Evolutionary conservation across 192 early-diverging fungal genomes (phyloP).

Genomic region (Entomortierella parvispora): DNA sequence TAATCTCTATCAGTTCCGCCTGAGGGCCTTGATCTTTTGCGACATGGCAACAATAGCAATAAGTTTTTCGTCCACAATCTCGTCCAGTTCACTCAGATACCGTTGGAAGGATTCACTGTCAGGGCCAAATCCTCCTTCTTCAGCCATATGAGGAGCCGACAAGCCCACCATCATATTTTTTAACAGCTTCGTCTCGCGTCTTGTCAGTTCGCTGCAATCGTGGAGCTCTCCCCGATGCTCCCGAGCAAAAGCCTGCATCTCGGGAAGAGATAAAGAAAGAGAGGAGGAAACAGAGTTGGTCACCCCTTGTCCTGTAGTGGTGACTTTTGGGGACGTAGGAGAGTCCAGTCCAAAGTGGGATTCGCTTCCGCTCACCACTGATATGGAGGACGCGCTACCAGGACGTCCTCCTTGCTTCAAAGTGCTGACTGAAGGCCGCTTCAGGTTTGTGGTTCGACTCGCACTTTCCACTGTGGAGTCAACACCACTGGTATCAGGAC

Average conservation of each 20-base stretch:
- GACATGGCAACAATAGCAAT: conserved; percentile 58
- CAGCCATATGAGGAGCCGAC: conserved; percentile 44
- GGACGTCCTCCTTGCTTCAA: conserved; percentile 9
- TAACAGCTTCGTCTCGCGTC: conserved; percentile 72
- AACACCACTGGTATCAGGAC: background rate
- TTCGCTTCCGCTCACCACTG: conserved; percentile 7
- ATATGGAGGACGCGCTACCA: conserved; percentile 4
- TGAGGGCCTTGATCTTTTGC: conserved; percentile 41
- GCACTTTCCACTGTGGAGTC: background rate
- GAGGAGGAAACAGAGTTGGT: background rate
- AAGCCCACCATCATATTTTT: conserved; percentile 71
- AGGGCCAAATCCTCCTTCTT: conserved; percentile 19
- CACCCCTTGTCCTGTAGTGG: background rate
- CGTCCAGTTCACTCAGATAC: conserved; percentile 67
- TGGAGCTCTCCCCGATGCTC: conserved; percentile 75
- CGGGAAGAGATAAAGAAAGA: conserved; percentile 33
- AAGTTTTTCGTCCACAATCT: conserved; percentile 65
- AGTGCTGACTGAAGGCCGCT: conserved; percentile 40
- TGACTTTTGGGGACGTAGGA: conserved; percentile 28
- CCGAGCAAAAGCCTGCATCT: conserved; percentile 69
- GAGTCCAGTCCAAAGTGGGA: conserved; percentile 22
- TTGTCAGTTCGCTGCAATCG: conserved; percentile 67
- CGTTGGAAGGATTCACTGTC: conserved; percentile 34
- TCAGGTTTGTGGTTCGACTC: conserved; percentile 20
- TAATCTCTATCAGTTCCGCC: background rate